These are phyloP conservation scores for Penicillium sp. DNA, from an alignment of 2,329 filamentous ascomycete genomes.

Conservation along the genomic window DNA sequence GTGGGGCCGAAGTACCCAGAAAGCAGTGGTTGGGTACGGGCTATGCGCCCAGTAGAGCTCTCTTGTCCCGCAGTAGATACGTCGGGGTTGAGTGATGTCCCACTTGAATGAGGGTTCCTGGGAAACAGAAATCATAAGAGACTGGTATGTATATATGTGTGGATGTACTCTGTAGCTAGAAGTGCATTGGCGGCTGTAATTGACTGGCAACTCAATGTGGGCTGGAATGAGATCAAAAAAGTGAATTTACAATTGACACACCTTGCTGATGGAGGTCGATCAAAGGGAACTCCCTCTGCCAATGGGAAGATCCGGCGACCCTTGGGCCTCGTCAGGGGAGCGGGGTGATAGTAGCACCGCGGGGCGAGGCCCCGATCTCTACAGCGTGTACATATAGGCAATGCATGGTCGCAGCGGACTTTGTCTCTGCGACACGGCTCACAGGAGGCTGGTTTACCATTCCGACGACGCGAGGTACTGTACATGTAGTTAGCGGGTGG, in stretches of 20 bases:
- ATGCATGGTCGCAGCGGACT: conserved; percentile 27
- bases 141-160: neutral
- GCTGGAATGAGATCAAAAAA: neutral
- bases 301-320: conserved; percentile 8
- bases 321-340: conserved; percentile 21
- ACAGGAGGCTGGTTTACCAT: conserved; percentile 27
- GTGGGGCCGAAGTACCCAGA: conserved; percentile 30
- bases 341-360: conserved; percentile 29
- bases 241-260: conserved; percentile 1
- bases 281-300: conserved; percentile 11
- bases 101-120: conserved; percentile 4
- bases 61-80: neutral
- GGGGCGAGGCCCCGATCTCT: conserved; percentile 15
- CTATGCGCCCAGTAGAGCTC: neutral
- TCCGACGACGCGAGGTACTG: conserved; percentile 21
- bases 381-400: conserved; percentile 25
- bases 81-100: neutral
- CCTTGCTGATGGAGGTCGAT: conserved; percentile 5
- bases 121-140: neutral
- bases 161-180: neutral
- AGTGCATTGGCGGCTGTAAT: neutral
- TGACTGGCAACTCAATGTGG: neutral
- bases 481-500: neutral
- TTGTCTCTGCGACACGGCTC: conserved; percentile 29
- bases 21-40: conserved; percentile 13